These are phyloP conservation scores for Cadophora luteo-olivacea DNA, from an alignment of 2,329 filamentous ascomycete genomes.

Conservation along the genomic window DNA sequence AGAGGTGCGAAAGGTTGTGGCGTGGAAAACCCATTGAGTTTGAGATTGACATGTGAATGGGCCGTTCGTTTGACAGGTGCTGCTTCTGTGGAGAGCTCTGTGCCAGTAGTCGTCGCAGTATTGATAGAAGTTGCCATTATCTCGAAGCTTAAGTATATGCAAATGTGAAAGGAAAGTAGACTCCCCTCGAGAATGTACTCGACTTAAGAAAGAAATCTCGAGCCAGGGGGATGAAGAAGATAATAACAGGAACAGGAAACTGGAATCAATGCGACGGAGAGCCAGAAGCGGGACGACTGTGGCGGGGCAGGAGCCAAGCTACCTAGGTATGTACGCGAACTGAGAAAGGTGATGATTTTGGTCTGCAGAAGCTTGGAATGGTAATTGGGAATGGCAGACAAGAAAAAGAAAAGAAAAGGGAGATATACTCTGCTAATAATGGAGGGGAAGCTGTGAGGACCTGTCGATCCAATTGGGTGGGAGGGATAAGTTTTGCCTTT, in stretches of 20 bases:
- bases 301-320: slow-evolving; percentile 47
- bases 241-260: slow-evolving; percentile 77
- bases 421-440: slow-evolving; percentile 3
- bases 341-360: slow-evolving; percentile 3
- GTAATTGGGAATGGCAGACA: neutral
- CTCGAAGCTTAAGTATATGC: neutral
- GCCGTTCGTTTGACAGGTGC: slow-evolving; percentile 34
- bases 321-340: neutral
- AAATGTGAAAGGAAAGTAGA: slow-evolving; percentile 68
- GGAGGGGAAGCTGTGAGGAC: slow-evolving; percentile 2
- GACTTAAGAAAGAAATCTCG: neutral
- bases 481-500: slow-evolving; percentile 1
- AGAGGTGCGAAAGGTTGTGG: slow-evolving; percentile 37
- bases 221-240: slow-evolving; percentile 57
- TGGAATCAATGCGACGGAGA: slow-evolving; percentile 66
- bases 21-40: slow-evolving; percentile 29
- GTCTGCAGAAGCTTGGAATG: neutral
- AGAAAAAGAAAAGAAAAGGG: neutral
- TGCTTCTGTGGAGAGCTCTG: slow-evolving; percentile 27
- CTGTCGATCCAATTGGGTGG: slow-evolving; percentile 18
- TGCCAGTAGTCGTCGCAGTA: slow-evolving; percentile 38
- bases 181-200: slow-evolving; percentile 30
- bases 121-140: slow-evolving; percentile 35
- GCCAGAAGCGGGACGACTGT: slow-evolving; percentile 46
- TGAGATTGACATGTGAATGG: slow-evolving; percentile 41